Evolutionary conservation across 345 rosid species (phyloP).

Genomic region (Populus pruinosa): DNA sequence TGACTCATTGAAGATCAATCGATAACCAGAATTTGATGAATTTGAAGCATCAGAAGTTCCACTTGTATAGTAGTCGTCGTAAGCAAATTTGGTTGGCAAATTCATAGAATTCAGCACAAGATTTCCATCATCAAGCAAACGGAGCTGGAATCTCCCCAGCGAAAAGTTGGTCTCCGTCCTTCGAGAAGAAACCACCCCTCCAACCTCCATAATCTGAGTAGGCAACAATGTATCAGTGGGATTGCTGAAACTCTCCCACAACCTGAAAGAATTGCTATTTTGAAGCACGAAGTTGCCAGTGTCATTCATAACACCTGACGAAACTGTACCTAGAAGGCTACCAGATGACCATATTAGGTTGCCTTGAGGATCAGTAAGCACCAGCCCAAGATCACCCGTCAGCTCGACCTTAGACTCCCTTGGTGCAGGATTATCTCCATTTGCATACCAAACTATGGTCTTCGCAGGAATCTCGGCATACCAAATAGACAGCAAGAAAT

Average conservation of each 20-base stretch:
- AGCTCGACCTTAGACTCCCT: neutral
- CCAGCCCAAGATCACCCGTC: neutral
- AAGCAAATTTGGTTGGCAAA: neutral
- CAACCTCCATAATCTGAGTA: neutral
- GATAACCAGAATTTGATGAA: neutral
- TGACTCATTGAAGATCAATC: neutral
- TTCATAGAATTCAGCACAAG: neutral
- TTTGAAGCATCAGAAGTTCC: neutral
- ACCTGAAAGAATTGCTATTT: neutral
- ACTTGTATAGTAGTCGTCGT: neutral
- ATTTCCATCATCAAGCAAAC: neutral
- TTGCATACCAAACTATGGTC: neutral
- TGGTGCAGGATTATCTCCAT: neutral
- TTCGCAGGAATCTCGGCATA: neutral
- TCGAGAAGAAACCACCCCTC: neutral
- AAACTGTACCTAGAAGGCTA: neutral
- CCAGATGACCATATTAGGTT: neutral
- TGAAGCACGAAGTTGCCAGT: neutral
- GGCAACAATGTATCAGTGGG: constrained; percentile 7
- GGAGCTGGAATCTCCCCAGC: constrained; percentile 3
- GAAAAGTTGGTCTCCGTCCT: constrained; percentile 6
- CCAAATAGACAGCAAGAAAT: constrained; percentile 1
- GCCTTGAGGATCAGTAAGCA: neutral
- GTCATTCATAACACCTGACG: neutral
- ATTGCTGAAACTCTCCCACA: neutral